These are phyloP conservation scores for Ceratorhiza oryzae-sativae DNA, from an alignment of 1,284 basidiomycete genomes.

Conservation along the genomic window DNA sequence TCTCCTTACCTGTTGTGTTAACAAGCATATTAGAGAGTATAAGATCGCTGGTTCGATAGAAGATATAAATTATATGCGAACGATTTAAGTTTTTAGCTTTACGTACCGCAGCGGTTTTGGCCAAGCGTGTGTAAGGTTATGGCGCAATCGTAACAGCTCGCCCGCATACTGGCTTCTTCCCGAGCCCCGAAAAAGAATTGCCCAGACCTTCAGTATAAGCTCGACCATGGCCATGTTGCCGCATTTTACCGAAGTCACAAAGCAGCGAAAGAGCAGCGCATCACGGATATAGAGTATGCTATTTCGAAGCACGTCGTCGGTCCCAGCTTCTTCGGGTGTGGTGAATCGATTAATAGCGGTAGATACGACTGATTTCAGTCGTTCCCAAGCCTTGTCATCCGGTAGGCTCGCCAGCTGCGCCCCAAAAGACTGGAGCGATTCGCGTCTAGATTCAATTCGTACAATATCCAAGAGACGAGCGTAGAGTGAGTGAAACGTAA, in stretches of 20 bases:
- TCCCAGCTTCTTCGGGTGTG: neutral
- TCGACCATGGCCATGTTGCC: neutral
- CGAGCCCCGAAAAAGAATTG: neutral
- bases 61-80: too few species aligned
- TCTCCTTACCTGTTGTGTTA: too few species aligned
- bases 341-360: neutral
- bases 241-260: too few species aligned
- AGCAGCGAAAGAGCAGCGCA: slow-evolving; percentile 6
- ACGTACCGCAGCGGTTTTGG: slow-evolving; percentile 12
- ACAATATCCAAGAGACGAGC: too few species aligned
- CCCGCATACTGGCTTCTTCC: neutral
- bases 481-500: too few species aligned
- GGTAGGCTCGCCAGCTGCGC: neutral
- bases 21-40: too few species aligned
- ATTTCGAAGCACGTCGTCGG: neutral
- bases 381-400: slow-evolving; percentile 1
- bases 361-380: neutral
- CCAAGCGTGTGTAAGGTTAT: slow-evolving; percentile 12
- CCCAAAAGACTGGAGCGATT: too few species aligned
- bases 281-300: too few species aligned
- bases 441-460: too few species aligned
- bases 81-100: too few species aligned
- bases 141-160: neutral
- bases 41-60: too few species aligned
- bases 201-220: neutral